Base-by-base conservation (phyloP, 2,329 filamentous ascomycete genomes). In the Byssothecium circinans region DNA sequence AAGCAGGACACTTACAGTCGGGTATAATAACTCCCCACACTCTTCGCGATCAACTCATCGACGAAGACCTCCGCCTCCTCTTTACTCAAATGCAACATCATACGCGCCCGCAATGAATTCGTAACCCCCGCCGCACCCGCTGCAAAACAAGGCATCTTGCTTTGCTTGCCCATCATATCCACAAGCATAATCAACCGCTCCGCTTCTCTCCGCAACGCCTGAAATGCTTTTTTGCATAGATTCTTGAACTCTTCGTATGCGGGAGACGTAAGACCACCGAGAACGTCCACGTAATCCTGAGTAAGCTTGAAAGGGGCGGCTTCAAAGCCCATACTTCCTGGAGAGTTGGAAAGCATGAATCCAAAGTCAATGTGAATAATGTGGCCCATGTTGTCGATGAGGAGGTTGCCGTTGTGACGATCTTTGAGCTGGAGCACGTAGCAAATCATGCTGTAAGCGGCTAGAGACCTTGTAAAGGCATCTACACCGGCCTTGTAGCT, bases 301-400 rank as follows among this genome's bases (percentile, higher is more conserved):
- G 89, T 91, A 20, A 94, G 77, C 74, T 94, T 94, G 73, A 94
- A 94, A 1, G 89, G 89, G 4, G 89, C 89, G 12, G 89, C 89
- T 72, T 94, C 89, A 61, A 94, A 94, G 2, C 88, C 88, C 65
- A 94, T 88, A 8, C 85, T 87, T 0, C 89, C 89, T 0, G 89
- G 89, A 1, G 88, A 91, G 69, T 94, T 94, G 38, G 87, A 91
- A 27, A 94, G 77, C 87, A 94, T 92, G 68, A 94, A 94, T 45
- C 89, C 89, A 69, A 94, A 94, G 70, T 94, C 89, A 52, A 94
- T 94, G 66, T 94, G 89, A 51, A 94, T 85, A 47, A 92, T 91
- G 65, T 94, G 89, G 8, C 89, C 89, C 68, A 89, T 86, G 61
- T 88, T 90, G 69, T 92, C 89, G 61, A 94, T 87, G 50, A 94